phyloP scores from a whole-genome alignment of 2,329 filamentous ascomycete genomes.

The Fusarium pseudograminearum region DNA sequence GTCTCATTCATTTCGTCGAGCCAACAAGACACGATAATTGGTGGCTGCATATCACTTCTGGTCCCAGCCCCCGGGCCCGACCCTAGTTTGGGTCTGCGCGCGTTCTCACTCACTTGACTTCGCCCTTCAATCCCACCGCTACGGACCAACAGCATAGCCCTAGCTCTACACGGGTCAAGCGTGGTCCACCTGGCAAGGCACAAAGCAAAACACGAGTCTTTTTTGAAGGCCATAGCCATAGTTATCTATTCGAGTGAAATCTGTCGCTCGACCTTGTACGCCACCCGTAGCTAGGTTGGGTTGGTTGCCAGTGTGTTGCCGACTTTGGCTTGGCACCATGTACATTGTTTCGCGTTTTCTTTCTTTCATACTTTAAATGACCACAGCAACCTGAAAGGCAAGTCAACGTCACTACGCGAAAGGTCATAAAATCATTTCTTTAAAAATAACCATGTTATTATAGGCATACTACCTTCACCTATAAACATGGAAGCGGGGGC shows the following conservation, averaged over 20 bases:
- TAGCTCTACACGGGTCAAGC: slow-evolving; percentile 23
- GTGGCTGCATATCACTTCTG: slow-evolving; percentile 39
- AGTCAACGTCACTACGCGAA: neutral
- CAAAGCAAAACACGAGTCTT: slow-evolving; percentile 37
- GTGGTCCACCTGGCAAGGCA: slow-evolving; percentile 22
- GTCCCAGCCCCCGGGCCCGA: slow-evolving; percentile 41
- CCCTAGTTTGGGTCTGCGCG: slow-evolving; percentile 38
- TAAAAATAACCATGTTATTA: slow-evolving; percentile 11
- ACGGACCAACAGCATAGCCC: slow-evolving; percentile 42
- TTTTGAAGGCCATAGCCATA: slow-evolving; percentile 17
- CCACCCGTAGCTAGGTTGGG: neutral
- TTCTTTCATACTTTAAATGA: neutral
- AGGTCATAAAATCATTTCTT: slow-evolving; percentile 8
- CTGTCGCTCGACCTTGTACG: slow-evolving; percentile 23
- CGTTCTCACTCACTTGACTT: slow-evolving; percentile 29
- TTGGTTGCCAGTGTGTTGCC: neutral
- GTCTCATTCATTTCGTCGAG: slow-evolving; percentile 28
- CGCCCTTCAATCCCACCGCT: slow-evolving; percentile 30
- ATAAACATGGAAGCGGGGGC: slow-evolving; percentile 20
- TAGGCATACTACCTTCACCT: slow-evolving; percentile 21
- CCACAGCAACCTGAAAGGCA: neutral
- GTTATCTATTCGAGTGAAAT: slow-evolving; percentile 30
- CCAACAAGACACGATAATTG: slow-evolving; percentile 29
- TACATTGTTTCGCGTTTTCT: neutral
- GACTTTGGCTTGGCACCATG: neutral